Conservation (phyloP, 352 stramenopile species). For the Phytophthora ramorum region DNA sequence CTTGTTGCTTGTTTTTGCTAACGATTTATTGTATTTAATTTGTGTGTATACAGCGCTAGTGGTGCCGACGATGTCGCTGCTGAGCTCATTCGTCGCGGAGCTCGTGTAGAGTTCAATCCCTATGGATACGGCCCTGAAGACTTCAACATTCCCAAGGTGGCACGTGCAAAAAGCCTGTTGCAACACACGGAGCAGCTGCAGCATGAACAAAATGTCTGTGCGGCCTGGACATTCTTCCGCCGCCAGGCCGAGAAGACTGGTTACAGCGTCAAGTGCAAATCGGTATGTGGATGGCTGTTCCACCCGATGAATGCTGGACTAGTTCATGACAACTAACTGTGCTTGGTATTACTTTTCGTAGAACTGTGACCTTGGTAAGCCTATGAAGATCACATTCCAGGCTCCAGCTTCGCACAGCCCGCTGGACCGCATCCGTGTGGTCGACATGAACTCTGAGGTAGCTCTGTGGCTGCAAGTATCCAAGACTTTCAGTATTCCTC, state of each 20-base stretch:
- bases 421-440: slow-evolving; percentile 82
- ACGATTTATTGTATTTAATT: slow-evolving; percentile 5
- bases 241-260: slow-evolving; percentile 71
- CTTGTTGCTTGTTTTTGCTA: neutral
- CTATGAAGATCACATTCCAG: slow-evolving; percentile 80
- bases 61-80: slow-evolving; percentile 74
- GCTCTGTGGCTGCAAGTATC: slow-evolving; percentile 87
- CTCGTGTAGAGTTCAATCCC: slow-evolving; percentile 78
- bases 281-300: slow-evolving; percentile 42
- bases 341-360: slow-evolving; percentile 24
- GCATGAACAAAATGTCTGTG: slow-evolving; percentile 82
- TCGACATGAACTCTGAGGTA: slow-evolving; percentile 87
- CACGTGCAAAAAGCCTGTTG: slow-evolving; percentile 80
- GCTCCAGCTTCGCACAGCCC: slow-evolving; percentile 71
- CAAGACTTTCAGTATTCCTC: slow-evolving; percentile 84
- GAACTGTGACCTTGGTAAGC: slow-evolving; percentile 85
- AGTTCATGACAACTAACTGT: slow-evolving; percentile 5
- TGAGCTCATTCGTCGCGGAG: slow-evolving; percentile 79
- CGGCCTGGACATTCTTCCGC: slow-evolving; percentile 80
- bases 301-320: neutral
- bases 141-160: slow-evolving; percentile 85
- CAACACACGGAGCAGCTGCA: slow-evolving; percentile 89
- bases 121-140: slow-evolving; percentile 89
- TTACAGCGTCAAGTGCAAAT: slow-evolving; percentile 79
- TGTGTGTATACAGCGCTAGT: slow-evolving; percentile 51